Percentiles rank a stretch among this genome's conserved stretches.
Evolutionary conservation across 2,329 filamentous ascomycete genomes (phyloP).

Genomic region (Alternaria sp.): DNA sequence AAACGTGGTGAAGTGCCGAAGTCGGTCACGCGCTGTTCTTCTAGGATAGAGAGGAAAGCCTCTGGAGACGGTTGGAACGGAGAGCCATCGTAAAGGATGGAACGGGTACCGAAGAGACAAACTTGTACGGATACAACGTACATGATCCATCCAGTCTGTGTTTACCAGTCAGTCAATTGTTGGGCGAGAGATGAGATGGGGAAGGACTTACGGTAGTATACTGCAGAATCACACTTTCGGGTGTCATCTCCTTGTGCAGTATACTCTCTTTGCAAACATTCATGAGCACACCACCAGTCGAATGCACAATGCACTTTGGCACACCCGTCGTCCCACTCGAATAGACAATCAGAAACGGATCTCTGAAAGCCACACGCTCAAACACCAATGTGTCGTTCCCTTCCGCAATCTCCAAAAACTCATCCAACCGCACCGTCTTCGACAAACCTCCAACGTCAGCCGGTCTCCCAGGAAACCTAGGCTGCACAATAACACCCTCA

Average conservation of each 20-base stretch:
- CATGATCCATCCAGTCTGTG: constrained; percentile 77
- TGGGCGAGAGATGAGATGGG: neutral
- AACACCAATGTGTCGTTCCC: constrained; percentile 60
- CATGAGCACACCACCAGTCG: constrained; percentile 70
- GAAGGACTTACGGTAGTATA: constrained; percentile 61
- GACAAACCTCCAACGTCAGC: constrained; percentile 67
- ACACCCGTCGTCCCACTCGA: constrained; percentile 82
- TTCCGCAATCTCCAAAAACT: constrained; percentile 53
- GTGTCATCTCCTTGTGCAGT: constrained; percentile 60
- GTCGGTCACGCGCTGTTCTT: constrained; percentile 72
- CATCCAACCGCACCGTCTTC: constrained; percentile 54
- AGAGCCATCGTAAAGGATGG: constrained; percentile 83
- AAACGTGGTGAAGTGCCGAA: constrained; percentile 81
- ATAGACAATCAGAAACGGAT: constrained; percentile 81
- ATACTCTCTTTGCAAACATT: constrained; percentile 68
- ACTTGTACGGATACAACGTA: constrained; percentile 70
- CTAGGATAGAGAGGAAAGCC: constrained; percentile 70
- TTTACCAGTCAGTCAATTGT: neutral
- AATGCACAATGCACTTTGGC: constrained; percentile 88
- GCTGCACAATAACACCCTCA: constrained; percentile 69
- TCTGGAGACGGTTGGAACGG: constrained; percentile 76
- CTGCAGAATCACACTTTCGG: constrained; percentile 61
- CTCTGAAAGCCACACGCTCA: constrained; percentile 71
- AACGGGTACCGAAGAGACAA: constrained; percentile 67
- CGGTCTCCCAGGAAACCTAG: constrained; percentile 67